Evolutionary conservation across 106 monocot genomes (phyloP), one percentile per base, ranked within the genome.

Genomic region (Gastrodia elata): DNA sequence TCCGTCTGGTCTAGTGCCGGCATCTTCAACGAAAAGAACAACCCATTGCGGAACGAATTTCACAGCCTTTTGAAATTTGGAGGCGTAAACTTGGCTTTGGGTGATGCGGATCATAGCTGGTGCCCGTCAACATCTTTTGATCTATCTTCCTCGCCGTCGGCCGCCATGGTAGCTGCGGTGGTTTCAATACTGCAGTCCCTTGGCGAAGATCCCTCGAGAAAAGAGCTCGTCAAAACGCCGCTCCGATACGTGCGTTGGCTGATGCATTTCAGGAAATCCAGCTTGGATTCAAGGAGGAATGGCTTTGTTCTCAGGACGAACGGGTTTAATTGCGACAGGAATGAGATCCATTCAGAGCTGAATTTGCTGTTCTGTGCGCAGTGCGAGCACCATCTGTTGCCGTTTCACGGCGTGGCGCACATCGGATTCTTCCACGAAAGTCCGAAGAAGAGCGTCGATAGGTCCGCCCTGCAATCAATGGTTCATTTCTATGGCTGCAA

Each of bases 331-430:
- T 15, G 74, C 22, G 48, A 70, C 18, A 68, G 56, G 34, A 55
- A 26, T 40, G 75, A 68, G 44, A 65, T 84, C 7, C 76, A 42
- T 46, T 80, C 84, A 24, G 91, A 84, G 65, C 80, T 98, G 40
- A 93, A 80, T 77, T 57, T 98, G 65, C 91, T 86, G 5, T 88
- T 98, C 49, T 98, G 88, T 58, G 80, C 97, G 28, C 97, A 91
- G 24, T 98, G 97, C 67, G 93, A 98, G 74, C 93, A 93, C 70
- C 97, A 98, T 78, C 91, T 98, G 24, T 68, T 93, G 36, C 92
- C 93, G 39, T 93, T 98, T 74, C 80, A 93, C 69, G 98, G 98
- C 43, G 83, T 93, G 9, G 98, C 87, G 44, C 93, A 98, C 72
- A 71, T 98, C 3, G 90, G 88, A 0, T 98, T 78, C 78, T 78